phyloP scores from a whole-genome alignment of 2,329 filamentous ascomycete species.

The Amauroascus niger region DNA sequence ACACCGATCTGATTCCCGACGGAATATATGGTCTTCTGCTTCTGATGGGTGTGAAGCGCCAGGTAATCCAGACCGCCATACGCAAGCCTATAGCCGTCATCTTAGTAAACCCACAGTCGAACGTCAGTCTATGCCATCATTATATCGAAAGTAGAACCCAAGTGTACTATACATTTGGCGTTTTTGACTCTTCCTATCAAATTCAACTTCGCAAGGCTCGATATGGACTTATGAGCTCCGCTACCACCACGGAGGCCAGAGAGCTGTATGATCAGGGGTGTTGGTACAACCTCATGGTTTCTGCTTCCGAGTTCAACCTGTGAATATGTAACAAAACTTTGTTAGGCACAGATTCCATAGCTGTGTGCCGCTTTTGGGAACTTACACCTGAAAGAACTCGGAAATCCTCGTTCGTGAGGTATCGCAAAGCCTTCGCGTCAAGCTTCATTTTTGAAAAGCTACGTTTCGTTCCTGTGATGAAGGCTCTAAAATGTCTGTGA shows the following conservation, averaged over 20 bases:
- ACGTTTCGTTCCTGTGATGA: background rate
- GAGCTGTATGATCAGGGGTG: constrained; percentile 73
- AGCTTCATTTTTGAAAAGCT: constrained; percentile 62
- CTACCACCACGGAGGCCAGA: constrained; percentile 67
- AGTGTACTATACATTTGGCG: constrained; percentile 56
- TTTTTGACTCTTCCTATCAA: constrained; percentile 91
- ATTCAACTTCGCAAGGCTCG: constrained; percentile 79
- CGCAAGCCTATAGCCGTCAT: constrained; percentile 92
- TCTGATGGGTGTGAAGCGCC: constrained; percentile 81
- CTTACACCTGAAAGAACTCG: constrained; percentile 81
- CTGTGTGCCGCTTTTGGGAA: background rate
- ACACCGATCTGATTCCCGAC: constrained; percentile 92
- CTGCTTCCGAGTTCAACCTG: constrained; percentile 88
- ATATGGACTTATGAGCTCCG: constrained; percentile 79
- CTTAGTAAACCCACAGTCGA: constrained; percentile 25
- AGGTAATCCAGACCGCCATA: constrained; percentile 97
- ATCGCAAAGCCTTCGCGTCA: constrained; percentile 85
- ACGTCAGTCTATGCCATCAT: background rate
- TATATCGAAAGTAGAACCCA: background rate
- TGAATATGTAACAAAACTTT: background rate
- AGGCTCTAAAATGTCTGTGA: background rate
- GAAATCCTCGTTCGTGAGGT: constrained; percentile 90
- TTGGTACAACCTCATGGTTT: constrained; percentile 95
- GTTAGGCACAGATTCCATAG: background rate
- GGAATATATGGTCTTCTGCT: constrained; percentile 71